Percentiles rank a stretch among this genome's conserved stretches.
Evolutionary conservation across 139 green algal genomes (phyloP).

Genomic region (Chlorella sp.): DNA sequence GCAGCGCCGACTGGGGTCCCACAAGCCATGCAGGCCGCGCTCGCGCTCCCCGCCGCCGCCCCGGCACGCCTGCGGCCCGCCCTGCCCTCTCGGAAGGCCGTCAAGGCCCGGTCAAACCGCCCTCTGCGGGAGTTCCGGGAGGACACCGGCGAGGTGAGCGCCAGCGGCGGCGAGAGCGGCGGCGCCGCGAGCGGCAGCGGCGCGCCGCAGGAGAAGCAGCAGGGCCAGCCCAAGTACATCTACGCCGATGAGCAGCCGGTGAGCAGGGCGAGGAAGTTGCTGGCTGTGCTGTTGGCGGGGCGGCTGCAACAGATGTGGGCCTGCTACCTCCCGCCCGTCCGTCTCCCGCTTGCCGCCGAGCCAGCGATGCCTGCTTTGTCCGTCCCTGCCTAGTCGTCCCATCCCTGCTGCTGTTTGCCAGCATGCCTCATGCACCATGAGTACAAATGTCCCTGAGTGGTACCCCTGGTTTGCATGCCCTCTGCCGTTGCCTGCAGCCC

Average conservation of each 20-base stretch:
- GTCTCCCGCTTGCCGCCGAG: background rate
- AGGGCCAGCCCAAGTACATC: background rate
- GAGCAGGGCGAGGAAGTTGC: background rate
- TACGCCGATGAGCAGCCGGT: slow-evolving; percentile 26
- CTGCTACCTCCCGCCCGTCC: background rate
- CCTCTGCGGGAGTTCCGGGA: slow-evolving; percentile 22
- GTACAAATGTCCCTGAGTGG: too few relatives aligned
- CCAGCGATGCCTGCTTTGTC: background rate
- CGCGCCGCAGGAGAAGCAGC: background rate
- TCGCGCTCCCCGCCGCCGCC: too few relatives aligned
- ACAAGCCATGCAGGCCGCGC: too few relatives aligned
- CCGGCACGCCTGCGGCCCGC: too few relatives aligned
- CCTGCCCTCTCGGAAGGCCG: background rate
- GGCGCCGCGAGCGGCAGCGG: background rate
- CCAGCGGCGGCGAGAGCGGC: background rate
- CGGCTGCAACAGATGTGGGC: too few relatives aligned
- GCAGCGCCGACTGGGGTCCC: too few relatives aligned
- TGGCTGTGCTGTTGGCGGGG: background rate
- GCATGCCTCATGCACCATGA: background rate
- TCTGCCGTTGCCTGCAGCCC: background rate
- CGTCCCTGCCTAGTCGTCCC: background rate
- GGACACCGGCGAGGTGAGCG: slow-evolving; percentile 1
- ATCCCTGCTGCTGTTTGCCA: background rate
- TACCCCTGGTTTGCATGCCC: too few relatives aligned
- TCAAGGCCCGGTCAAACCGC: background rate